These are phyloP conservation scores for Phialemoniopsis sp. DNA, from an alignment of 2,329 filamentous ascomycete species.

Conservation along the genomic window DNA sequence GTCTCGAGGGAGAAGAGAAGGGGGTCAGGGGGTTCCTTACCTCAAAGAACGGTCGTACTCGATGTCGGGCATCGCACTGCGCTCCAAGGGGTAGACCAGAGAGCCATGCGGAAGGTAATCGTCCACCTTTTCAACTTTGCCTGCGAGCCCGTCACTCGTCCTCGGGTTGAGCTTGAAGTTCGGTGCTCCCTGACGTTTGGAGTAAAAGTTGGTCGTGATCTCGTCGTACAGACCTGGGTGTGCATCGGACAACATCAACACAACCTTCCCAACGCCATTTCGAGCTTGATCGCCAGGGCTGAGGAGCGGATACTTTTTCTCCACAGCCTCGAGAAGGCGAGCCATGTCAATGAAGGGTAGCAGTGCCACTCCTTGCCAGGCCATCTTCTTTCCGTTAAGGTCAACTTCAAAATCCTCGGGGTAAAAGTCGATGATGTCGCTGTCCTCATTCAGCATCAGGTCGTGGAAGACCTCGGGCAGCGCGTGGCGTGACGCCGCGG, in stretches of 20 bases:
- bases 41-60: conserved; percentile 84
- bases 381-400: conserved; percentile 96
- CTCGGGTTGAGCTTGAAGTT: conserved; percentile 71
- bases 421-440: conserved; percentile 95
- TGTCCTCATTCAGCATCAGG: conserved; percentile 84
- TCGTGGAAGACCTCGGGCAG: conserved; percentile 85
- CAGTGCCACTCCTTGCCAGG: conserved; percentile 92
- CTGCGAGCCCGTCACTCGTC: conserved; percentile 73
- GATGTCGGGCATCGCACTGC: conserved; percentile 67
- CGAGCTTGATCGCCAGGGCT: conserved; percentile 72
- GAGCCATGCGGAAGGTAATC: conserved; percentile 80
- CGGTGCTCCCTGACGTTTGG: conserved; percentile 70
- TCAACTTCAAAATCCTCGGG: conserved; percentile 91
- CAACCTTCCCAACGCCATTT: conserved; percentile 77
- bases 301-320: conserved; percentile 75
- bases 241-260: conserved; percentile 77
- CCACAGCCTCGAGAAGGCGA: conserved; percentile 76
- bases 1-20: not conserved
- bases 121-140: conserved; percentile 76
- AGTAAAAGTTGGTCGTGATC: conserved; percentile 81
- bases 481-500: conserved; percentile 86
- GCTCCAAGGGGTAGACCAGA: conserved; percentile 72
- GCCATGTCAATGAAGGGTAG: conserved; percentile 95
- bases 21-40: no score
- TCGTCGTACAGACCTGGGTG: conserved; percentile 80